Conservation (phyloP, 106 monocot species). For the Gastrodia elata region DNA sequence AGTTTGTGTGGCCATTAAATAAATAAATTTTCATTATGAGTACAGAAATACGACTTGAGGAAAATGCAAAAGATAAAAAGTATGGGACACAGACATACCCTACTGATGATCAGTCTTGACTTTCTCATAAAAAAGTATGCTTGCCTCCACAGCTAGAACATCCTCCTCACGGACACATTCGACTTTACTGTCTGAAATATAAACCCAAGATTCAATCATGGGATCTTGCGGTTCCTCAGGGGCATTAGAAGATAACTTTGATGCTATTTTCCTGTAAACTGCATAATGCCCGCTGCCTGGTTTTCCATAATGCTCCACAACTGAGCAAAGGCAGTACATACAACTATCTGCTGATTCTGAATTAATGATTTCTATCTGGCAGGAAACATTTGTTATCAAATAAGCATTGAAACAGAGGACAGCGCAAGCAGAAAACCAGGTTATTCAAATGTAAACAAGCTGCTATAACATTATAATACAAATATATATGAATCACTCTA, state of each 20-base stretch:
- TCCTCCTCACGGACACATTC: conserved; percentile 41
- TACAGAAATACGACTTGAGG: background rate
- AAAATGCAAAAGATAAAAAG: too few relatives aligned
- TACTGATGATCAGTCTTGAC: conserved; percentile 14
- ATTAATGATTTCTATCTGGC: background rate
- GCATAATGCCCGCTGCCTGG: conserved; percentile 83
- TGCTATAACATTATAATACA: too few relatives aligned
- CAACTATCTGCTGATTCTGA: conserved; percentile 13
- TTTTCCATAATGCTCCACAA: conserved; percentile 81
- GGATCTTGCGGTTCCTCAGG: conserved; percentile 1
- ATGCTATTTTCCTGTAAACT: conserved; percentile 42
- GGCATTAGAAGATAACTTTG: conserved; percentile 10
- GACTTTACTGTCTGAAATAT: conserved; percentile 65
- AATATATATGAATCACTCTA: too few relatives aligned
- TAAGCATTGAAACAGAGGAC: background rate
- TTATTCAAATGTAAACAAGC: too few relatives aligned
- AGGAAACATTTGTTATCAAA: background rate
- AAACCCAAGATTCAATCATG: conserved; percentile 37
- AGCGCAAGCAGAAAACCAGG: too few relatives aligned
- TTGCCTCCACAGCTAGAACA: conserved; percentile 77
- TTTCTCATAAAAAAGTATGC: conserved; percentile 80
- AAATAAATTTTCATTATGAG: too few relatives aligned
- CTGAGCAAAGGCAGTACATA: conserved; percentile 49
- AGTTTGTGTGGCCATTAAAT: too few relatives aligned
- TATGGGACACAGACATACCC: too few relatives aligned